These are phyloP conservation scores for Pseudohyphozyma bogoriensis DNA, from an alignment of 768 basidiomycete species.

Conservation along the genomic window DNA sequence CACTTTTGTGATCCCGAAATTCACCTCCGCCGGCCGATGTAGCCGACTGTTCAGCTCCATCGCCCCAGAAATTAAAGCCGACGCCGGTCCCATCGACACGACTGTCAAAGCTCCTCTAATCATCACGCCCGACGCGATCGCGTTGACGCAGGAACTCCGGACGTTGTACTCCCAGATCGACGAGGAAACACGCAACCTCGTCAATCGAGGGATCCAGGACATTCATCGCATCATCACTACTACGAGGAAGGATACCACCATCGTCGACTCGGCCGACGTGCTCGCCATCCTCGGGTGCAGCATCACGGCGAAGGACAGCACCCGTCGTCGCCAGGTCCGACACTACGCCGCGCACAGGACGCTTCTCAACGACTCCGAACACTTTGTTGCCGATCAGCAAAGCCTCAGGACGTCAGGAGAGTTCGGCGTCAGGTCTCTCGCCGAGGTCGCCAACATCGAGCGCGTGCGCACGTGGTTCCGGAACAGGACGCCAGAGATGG, in stretches of 20 bases:
- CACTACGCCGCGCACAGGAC: slow-evolving; percentile 51
- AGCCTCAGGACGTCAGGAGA: slow-evolving; percentile 46
- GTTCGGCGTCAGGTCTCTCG: slow-evolving; percentile 56
- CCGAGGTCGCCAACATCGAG: slow-evolving; percentile 49
- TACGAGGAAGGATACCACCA: not conserved
- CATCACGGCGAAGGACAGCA: slow-evolving; percentile 29
- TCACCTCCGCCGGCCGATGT: not conserved
- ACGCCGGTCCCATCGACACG: not conserved
- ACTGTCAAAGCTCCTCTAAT: no score
- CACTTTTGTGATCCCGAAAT: not conserved
- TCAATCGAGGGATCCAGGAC: slow-evolving; percentile 2
- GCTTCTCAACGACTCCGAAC: slow-evolving; percentile 48
- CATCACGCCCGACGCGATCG: not conserved
- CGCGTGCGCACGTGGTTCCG: slow-evolving; percentile 48
- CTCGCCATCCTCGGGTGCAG: not conserved
- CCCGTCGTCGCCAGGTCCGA: no score
- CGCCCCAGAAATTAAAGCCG: not conserved
- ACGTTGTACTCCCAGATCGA: slow-evolving; percentile 15
- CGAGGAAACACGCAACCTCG: slow-evolving; percentile 2
- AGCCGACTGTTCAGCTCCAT: not conserved
- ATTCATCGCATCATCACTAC: not conserved
- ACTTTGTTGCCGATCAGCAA: slow-evolving; percentile 48
- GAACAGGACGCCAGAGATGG: slow-evolving; percentile 38
- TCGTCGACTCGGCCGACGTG: not conserved
- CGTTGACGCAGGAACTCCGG: not conserved